phyloP scores from a whole-genome alignment of 2,329 filamentous ascomycete species.

The Rosellinia necatrix region DNA sequence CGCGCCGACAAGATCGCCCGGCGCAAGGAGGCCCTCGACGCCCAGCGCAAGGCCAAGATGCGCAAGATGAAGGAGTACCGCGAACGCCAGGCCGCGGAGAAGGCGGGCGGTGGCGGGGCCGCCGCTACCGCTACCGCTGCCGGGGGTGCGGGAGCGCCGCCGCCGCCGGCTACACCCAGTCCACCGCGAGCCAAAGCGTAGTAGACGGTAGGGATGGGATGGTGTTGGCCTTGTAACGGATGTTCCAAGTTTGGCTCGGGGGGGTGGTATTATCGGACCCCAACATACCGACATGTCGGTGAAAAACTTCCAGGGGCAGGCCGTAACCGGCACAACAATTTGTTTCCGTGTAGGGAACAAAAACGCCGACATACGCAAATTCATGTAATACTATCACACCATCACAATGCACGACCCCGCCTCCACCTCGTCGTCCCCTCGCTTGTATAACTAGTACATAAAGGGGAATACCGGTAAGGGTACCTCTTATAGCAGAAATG shows the following conservation, averaged over 20 bases:
- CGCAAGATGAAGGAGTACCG: conserved; percentile 35
- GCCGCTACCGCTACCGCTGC: background rate
- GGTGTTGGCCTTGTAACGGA: background rate
- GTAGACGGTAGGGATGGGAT: background rate
- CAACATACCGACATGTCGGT: too few relatives aligned
- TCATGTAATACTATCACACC: conserved; percentile 20
- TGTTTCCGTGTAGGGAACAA: background rate
- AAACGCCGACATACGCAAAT: background rate
- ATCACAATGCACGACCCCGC: conserved; percentile 11
- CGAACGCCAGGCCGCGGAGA: conserved; percentile 18
- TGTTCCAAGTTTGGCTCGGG: too few relatives aligned
- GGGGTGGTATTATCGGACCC: too few relatives aligned
- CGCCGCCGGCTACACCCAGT: conserved; percentile 1
- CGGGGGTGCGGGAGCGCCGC: background rate
- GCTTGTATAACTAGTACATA: background rate
- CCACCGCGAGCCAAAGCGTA: conserved; percentile 12
- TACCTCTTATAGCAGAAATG: too few relatives aligned
- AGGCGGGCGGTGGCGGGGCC: conserved; percentile 5
- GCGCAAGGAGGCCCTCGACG: conserved; percentile 39
- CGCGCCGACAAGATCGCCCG: conserved; percentile 40
- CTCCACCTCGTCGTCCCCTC: background rate
- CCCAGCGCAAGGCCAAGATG: conserved; percentile 29
- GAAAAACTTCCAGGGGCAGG: too few relatives aligned
- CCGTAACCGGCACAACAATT: background rate
- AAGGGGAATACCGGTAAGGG: too few relatives aligned